A percentile compares a stretch with the other conserved stretches of the same genome.
These are phyloP conservation scores for Sisymbrium altissimum DNA, from an alignment of 345 rosid genomes.

Conservation along the genomic window DNA sequence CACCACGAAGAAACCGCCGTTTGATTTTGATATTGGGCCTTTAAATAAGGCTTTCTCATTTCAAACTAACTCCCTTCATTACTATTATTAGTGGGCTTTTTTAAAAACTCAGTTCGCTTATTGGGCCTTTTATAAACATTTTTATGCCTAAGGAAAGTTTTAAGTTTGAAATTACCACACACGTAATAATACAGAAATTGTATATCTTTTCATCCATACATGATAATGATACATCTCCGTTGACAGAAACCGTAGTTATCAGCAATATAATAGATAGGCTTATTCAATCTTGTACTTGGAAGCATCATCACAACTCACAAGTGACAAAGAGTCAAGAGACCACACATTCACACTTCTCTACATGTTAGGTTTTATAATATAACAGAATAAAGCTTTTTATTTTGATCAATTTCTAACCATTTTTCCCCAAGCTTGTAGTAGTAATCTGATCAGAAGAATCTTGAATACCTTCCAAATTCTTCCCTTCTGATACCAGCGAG, in stretches of 20 bases:
- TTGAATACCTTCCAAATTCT: slow-evolving; percentile 38
- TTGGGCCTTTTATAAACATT: too few species aligned
- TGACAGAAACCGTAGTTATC: neutral
- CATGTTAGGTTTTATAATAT: slow-evolving; percentile 25
- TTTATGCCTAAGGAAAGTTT: neutral
- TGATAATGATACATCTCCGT: neutral
- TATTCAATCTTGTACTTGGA: neutral
- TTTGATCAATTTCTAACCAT: neutral
- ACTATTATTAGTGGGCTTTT: neutral
- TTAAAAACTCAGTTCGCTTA: too few species aligned
- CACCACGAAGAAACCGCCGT: too few species aligned
- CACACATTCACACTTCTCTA: slow-evolving; percentile 22
- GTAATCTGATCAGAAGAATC: slow-evolving; percentile 41
- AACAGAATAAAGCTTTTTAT: slow-evolving; percentile 1
- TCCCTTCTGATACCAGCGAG: slow-evolving; percentile 45
- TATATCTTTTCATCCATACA: neutral
- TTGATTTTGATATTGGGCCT: too few species aligned
- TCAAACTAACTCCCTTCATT: neutral
- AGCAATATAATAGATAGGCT: neutral
- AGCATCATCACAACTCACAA: slow-evolving; percentile 9
- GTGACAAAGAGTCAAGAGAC: neutral
- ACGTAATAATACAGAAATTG: neutral
- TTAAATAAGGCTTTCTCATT: too few species aligned
- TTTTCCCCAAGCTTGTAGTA: slow-evolving; percentile 22
- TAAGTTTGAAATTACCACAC: neutral